Evolutionary conservation across 2,329 filamentous ascomycete species (phyloP).

Genomic region (Fusarium oligoseptatum): DNA sequence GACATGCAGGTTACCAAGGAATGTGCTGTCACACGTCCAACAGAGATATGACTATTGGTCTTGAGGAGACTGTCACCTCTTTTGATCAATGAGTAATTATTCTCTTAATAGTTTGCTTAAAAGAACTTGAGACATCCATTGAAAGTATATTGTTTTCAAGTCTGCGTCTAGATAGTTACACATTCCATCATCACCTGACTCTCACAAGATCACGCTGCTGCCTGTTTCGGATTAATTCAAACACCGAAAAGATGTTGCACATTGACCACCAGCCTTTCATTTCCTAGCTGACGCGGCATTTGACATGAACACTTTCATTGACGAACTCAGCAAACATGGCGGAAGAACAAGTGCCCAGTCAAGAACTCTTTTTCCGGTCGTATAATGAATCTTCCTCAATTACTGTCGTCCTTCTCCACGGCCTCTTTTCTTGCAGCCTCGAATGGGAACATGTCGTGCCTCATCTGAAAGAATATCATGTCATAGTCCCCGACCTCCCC

Average conservation of each 20-base stretch:
- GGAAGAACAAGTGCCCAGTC: neutral
- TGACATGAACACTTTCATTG: neutral
- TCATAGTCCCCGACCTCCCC: neutral
- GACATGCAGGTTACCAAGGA: neutral
- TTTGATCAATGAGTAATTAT: neutral
- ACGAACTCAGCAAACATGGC: neutral
- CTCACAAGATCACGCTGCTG: neutral
- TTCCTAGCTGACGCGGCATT: neutral
- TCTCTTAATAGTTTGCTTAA: neutral
- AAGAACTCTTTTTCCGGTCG: neutral
- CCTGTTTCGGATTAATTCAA: constrained; percentile 2
- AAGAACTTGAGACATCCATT: neutral
- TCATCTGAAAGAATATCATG: neutral
- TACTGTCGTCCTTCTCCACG: neutral
- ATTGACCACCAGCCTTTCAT: neutral
- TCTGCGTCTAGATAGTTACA: neutral
- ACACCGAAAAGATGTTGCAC: neutral
- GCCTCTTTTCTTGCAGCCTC: constrained; percentile 3
- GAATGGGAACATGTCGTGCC: neutral
- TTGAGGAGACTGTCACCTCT: neutral
- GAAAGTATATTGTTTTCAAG: neutral
- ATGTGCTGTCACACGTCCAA: too few species aligned
- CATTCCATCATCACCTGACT: neutral
- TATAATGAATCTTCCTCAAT: neutral
- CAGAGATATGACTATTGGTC: neutral